phyloP scores from a whole-genome alignment of 1,284 basidiomycete species.

The Puccinia polysora region DNA sequence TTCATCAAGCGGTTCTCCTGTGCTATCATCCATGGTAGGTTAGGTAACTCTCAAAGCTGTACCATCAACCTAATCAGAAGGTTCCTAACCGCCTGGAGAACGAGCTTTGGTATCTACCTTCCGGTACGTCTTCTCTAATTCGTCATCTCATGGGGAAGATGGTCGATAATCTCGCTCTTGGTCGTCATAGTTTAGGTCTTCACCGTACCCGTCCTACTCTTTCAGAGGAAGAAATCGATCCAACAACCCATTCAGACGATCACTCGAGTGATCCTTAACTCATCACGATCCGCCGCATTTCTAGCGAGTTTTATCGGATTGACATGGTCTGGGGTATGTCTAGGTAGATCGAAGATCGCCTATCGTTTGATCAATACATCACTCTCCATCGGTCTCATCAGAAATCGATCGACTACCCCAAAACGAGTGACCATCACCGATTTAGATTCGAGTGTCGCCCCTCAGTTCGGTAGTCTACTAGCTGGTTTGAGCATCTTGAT shows the following conservation, averaged over 20 bases:
- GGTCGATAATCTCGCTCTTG: not conserved
- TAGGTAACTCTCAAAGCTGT: conserved; percentile 51
- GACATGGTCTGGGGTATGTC: conserved; percentile 49
- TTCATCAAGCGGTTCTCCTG: conserved; percentile 52
- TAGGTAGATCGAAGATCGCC: conserved; percentile 26
- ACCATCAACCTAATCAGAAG: conserved; percentile 52
- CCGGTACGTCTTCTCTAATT: conserved; percentile 48
- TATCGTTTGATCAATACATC: conserved; percentile 6
- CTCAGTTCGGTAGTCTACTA: conserved; percentile 46
- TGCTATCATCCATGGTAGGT: conserved; percentile 52
- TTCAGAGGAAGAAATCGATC: conserved; percentile 48
- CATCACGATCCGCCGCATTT: conserved; percentile 53
- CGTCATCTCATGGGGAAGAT: not conserved
- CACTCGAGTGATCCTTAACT: conserved; percentile 50
- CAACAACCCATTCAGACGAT: conserved; percentile 47
- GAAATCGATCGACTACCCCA: no score
- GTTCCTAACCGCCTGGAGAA: conserved; percentile 51
- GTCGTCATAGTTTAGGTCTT: conserved; percentile 47
- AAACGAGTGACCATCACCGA: conserved; percentile 50
- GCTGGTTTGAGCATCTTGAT: conserved; percentile 51
- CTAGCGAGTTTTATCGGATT: conserved; percentile 53
- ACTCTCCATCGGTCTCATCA: no score
- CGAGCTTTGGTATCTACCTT: conserved; percentile 53
- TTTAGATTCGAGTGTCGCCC: conserved; percentile 45
- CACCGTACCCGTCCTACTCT: conserved; percentile 53